Base-by-base conservation (phyloP, 805 yeast species). In the Ogataea parapolymorpha region DNA sequence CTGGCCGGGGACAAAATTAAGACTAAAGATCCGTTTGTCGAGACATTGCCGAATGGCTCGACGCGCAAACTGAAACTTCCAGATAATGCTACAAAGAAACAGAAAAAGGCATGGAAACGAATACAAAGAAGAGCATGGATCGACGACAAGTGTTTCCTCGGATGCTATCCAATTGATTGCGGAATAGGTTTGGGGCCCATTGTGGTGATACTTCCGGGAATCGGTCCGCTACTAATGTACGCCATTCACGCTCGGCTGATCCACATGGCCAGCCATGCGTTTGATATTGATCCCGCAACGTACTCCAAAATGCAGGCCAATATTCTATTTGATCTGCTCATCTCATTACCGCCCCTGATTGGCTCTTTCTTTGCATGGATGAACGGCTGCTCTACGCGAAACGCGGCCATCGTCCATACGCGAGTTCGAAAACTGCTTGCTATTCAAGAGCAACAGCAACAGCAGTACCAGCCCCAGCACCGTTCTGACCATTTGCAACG, bases 181-280 rank as follows among this genome's bases (percentile, higher is more conserved):
- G 91, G 93, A 1, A 52, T 85, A 14, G 96, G 96, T 0, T 62
- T 82, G 55, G 91, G 84, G 1, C 93, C 96, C 1, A 37, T 89
- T 11, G 71, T 82, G 28, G 63, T 87, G 7, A 32, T 49, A 3
- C 41, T 91, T 8, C 98, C 98, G 0, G 83, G 77, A 0, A 61
- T 91, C n/a, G 98, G 98, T 0, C 95, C 97, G 1, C 48, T 80
- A 3, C 54, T 80, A 40, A 86, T 88, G 89, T 91, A 83, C 61
- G 80, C 75, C 2, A 72, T 88, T 27, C 96, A 90, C 59, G 74
- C 80, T 3, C 71, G 89, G 45, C 60, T 90, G 46, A 71, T 87
- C 20, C 65, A 68, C 18, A 59, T 75, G 42, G 93, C 91, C 0
- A 74, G 77, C 40, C 69, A 74, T 15, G 66, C 70, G 35, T 71